A percentile compares a stretch with the other conserved stretches of the same genome.
These are phyloP conservation scores for Gamarada debralockiae DNA, from an alignment of 495 filamentous ascomycete species.

Conservation along the genomic window DNA sequence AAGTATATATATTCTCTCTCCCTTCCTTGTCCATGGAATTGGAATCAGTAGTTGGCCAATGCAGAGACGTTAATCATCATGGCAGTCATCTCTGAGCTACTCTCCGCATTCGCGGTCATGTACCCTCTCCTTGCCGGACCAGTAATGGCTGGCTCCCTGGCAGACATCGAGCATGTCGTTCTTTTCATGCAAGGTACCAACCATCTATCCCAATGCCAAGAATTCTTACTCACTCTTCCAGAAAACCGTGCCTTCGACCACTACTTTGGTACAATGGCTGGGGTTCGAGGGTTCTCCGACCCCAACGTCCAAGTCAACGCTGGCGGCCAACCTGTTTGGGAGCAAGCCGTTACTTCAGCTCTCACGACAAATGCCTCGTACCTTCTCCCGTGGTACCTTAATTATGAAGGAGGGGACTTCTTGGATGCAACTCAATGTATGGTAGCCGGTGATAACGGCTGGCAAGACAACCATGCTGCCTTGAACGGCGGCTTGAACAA, in stretches of 20 bases:
- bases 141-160: conserved; percentile 36
- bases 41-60: background rate
- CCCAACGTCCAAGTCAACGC: conserved; percentile 52
- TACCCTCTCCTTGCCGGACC: conserved; percentile 20
- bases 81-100: conserved; percentile 16
- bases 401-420: conserved; percentile 43
- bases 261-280: conserved; percentile 55
- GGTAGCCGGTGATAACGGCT: conserved; percentile 46
- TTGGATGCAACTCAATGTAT: conserved; percentile 51
- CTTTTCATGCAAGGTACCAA: conserved; percentile 54
- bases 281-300: conserved; percentile 52
- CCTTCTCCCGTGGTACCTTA: conserved; percentile 51
- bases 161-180: conserved; percentile 53
- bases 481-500: conserved; percentile 48
- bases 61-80: conserved; percentile 5
- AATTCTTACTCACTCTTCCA: conserved; percentile 4
- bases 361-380: conserved; percentile 26
- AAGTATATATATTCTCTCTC: conserved; percentile 2
- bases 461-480: conserved; percentile 46
- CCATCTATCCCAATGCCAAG: background rate
- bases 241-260: conserved; percentile 31
- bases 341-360: conserved; percentile 38
- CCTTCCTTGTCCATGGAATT: background rate
- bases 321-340: conserved; percentile 39
- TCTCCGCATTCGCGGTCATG: conserved; percentile 20